Evolutionary conservation across 179 eudicot species (phyloP).

Genomic region (Spergularia azorica): DNA sequence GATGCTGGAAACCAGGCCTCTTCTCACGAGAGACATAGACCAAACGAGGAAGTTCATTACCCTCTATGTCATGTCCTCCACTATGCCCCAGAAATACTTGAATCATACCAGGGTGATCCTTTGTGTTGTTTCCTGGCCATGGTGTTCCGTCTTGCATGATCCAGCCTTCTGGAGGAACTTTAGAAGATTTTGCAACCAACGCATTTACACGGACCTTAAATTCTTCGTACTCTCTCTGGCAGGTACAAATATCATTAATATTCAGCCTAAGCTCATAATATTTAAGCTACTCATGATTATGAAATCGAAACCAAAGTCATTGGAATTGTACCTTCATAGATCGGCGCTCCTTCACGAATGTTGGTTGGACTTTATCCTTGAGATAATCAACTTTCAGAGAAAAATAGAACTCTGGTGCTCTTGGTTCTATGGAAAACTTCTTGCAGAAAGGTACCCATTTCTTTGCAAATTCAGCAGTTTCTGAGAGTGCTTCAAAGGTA

Average conservation of each 20-base stretch:
- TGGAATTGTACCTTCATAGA: conserved; percentile 73
- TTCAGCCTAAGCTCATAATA: conserved; percentile 25
- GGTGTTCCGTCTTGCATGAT: conserved; percentile 98
- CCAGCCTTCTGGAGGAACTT: conserved; percentile 92
- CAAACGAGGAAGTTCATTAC: conserved; percentile 91
- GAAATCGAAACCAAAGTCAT: conserved; percentile 1
- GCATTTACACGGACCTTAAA: conserved; percentile 85
- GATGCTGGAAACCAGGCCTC: conserved; percentile 96
- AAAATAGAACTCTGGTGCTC: conserved; percentile 92
- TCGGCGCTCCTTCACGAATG: conserved; percentile 91
- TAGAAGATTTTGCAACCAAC: conserved; percentile 76
- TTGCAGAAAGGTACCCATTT: conserved; percentile 99
- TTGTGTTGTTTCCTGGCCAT: conserved; percentile 95
- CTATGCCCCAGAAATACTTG: conserved; percentile 91
- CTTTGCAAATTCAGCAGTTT: conserved; percentile 90
- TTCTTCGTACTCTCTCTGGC: conserved; percentile 94
- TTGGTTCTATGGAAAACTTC: conserved; percentile 80
- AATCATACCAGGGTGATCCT: conserved; percentile 95
- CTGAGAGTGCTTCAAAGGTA: conserved; percentile 86
- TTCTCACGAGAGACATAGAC: conserved; percentile 97
- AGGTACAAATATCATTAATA: conserved; percentile 14
- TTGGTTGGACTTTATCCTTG: conserved; percentile 93
- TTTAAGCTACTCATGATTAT: not conserved
- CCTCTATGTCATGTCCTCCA: conserved; percentile 85
- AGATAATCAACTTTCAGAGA: conserved; percentile 78